These are phyloP conservation scores for Neurospora cerealis DNA, from an alignment of 495 filamentous ascomycete genomes.

Conservation along the genomic window DNA sequence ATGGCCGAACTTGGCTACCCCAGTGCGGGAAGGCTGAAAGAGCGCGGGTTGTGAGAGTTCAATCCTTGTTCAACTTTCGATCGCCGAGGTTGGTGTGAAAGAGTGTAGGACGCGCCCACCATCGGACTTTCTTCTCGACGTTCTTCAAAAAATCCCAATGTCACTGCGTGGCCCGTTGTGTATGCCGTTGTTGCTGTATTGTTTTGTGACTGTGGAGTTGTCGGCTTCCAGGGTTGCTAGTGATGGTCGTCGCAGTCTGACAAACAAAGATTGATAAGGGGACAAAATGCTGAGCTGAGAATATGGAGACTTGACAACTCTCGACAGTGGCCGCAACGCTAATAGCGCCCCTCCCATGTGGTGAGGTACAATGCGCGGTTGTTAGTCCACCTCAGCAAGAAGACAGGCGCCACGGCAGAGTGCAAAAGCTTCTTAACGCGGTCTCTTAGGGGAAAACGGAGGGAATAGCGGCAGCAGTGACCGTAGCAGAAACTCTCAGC, in stretches of 20 bases:
- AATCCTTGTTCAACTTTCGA: slow-evolving; percentile 1
- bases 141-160: background rate
- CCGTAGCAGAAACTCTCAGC: background rate
- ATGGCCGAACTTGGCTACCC: slow-evolving; percentile 10
- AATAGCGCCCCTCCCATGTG: background rate
- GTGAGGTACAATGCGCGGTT: background rate
- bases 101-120: background rate
- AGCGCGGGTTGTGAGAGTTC: background rate
- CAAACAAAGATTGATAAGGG: background rate
- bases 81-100: slow-evolving; percentile 3
- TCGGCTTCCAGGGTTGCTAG: background rate
- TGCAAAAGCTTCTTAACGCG: background rate
- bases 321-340: background rate
- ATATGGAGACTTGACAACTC: background rate
- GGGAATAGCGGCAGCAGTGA: background rate
- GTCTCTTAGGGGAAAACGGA: background rate
- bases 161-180: background rate
- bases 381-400: background rate
- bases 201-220: background rate
- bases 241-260: background rate
- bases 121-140: background rate
- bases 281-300: background rate
- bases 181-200: background rate
- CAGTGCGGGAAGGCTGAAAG: slow-evolving; percentile 27
- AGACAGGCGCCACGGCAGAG: background rate